Conservation (phyloP, 2,329 filamentous ascomycete species). For the Nigrograna mackinnonii region DNA sequence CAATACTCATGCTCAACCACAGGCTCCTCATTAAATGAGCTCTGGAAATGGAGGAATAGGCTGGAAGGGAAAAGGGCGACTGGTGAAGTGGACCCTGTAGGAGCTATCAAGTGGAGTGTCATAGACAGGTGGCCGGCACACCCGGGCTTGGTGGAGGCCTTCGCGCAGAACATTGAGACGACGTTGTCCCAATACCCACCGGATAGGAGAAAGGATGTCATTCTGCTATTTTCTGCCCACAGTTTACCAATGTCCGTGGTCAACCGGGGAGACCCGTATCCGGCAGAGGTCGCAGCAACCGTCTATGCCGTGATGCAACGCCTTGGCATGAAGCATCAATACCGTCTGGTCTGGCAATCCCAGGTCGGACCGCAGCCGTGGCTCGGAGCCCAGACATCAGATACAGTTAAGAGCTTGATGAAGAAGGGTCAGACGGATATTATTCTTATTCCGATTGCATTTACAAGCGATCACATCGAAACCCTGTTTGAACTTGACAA, state of each 20-base stretch:
- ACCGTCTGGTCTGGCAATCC: conserved; percentile 95
- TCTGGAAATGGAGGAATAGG: conserved; percentile 95
- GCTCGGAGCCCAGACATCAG: conserved; percentile 91
- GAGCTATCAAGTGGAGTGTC: conserved; percentile 90
- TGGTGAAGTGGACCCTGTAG: conserved; percentile 57
- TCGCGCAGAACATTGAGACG: conserved; percentile 88
- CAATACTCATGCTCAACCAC: conserved; percentile 99
- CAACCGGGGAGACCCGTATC: conserved; percentile 95
- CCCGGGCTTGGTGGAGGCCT: conserved; percentile 84
- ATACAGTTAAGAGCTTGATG: conserved; percentile 86
- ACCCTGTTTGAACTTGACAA: conserved; percentile 92
- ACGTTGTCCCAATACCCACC: conserved; percentile 83
- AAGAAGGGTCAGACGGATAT: conserved; percentile 90
- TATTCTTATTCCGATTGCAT: conserved; percentile 90
- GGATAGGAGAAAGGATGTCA: conserved; percentile 76
- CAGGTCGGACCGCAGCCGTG: conserved; percentile 95
- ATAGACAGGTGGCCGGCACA: conserved; percentile 98
- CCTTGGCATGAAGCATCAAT: conserved; percentile 84
- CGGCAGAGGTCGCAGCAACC: conserved; percentile 91
- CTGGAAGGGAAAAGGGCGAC: conserved; percentile 75
- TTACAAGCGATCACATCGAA: conserved; percentile 99
- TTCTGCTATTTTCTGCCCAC: conserved; percentile 92
- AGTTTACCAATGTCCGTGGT: conserved; percentile 97
- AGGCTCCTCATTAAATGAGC: conserved; percentile 91
- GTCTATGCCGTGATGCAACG: conserved; percentile 96